A percentile compares a stretch with the other conserved stretches of the same genome.
These are phyloP conservation scores for Meira nashicola DNA, from an alignment of 1,284 basidiomycete species.

Conservation along the genomic window DNA sequence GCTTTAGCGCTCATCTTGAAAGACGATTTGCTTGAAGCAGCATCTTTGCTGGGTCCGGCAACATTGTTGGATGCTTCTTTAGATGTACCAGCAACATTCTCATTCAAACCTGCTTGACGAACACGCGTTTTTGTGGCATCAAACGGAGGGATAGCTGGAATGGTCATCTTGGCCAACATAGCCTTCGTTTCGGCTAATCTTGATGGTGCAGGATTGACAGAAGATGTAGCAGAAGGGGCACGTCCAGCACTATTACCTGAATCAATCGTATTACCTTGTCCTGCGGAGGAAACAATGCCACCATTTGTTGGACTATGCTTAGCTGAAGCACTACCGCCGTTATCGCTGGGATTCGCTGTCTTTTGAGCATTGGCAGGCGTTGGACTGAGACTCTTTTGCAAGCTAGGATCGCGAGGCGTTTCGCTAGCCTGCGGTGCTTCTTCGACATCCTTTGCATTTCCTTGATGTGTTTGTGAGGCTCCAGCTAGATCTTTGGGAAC, in stretches of 20 bases:
- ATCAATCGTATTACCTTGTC: constrained; percentile 17
- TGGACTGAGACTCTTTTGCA: constrained; percentile 42
- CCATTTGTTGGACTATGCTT: not conserved
- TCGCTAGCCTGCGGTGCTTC: constrained; percentile 10
- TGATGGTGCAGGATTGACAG: constrained; percentile 7
- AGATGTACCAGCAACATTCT: constrained; percentile 17
- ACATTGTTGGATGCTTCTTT: constrained; percentile 16
- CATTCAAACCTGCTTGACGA: constrained; percentile 25
- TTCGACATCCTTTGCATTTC: not conserved
- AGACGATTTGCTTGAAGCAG: constrained; percentile 54
- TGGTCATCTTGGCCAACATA: constrained; percentile 58
- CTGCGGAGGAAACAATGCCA: constrained; percentile 3
- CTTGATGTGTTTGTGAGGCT: constrained; percentile 43
- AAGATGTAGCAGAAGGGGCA: constrained; percentile 16
- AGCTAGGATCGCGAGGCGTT: constrained; percentile 39
- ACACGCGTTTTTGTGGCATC: constrained; percentile 59
- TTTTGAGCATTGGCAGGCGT: constrained; percentile 23
- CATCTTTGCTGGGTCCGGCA: constrained; percentile 2
- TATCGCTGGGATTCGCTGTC: not conserved
- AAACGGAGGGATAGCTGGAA: constrained; percentile 88
- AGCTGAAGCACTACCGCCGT: constrained; percentile 13
- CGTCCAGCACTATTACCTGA: constrained; percentile 22
- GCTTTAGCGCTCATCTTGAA: constrained; percentile 79
- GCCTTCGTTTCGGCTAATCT: constrained; percentile 36
- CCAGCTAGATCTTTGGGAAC: constrained; percentile 90